phyloP scores from a whole-genome alignment of 2,329 filamentous ascomycete genomes.

The Passalora sequoiae region DNA sequence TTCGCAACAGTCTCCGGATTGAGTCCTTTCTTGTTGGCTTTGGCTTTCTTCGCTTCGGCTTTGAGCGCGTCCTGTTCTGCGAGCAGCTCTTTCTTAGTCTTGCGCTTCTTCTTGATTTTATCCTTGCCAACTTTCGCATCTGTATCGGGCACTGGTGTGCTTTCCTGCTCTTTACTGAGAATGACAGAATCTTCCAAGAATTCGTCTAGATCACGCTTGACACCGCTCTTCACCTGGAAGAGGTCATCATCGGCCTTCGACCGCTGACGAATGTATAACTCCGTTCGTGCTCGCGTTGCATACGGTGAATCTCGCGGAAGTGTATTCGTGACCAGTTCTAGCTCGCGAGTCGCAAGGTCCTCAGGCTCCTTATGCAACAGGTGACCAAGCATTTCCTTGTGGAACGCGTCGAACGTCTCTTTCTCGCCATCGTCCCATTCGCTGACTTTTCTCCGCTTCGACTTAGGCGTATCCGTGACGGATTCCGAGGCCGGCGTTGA shows the following conservation, averaged over 20 bases:
- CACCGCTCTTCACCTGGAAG: conserved; percentile 58
- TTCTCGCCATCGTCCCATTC: conserved; percentile 46
- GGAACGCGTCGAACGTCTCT: conserved; percentile 43
- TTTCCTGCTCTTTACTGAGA: conserved; percentile 20
- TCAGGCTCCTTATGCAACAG: conserved; percentile 59
- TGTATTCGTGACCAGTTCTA: conserved; percentile 53
- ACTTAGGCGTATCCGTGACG: conserved; percentile 38
- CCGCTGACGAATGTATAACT: conserved; percentile 68
- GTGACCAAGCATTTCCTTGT: conserved; percentile 45
- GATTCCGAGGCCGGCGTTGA: conserved; percentile 50
- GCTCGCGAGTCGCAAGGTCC: conserved; percentile 60
- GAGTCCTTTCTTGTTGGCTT: conserved; percentile 27
- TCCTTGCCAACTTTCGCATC: conserved; percentile 35
- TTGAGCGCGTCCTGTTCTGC: conserved; percentile 63
- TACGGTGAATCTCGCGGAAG: conserved; percentile 57
- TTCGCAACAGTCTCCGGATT: conserved; percentile 36
- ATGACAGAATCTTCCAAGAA: conserved; percentile 22
- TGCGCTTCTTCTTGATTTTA: conserved; percentile 56
- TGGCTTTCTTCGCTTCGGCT: conserved; percentile 30
- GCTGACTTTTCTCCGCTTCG: conserved; percentile 42
- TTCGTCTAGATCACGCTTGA: conserved; percentile 41
- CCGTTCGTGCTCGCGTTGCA: conserved; percentile 66
- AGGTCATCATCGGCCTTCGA: conserved; percentile 80
- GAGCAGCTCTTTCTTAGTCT: conserved; percentile 72
- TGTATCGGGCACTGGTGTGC: conserved; percentile 22